phyloP scores from a whole-genome alignment of 306 rosid species.

The Pterocarpus macrocarpus region DNA sequence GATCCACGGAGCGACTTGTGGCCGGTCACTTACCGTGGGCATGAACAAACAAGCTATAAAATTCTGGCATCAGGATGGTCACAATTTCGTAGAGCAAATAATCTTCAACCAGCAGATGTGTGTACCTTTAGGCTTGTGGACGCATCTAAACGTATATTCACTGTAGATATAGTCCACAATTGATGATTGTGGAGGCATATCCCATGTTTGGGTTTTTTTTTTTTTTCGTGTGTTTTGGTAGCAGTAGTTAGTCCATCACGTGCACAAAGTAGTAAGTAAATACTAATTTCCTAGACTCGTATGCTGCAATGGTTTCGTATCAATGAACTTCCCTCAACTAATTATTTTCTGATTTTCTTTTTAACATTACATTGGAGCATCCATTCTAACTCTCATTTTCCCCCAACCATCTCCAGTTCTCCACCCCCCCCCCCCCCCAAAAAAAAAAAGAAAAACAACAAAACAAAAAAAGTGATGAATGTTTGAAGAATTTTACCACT shows the following conservation, averaged over 20 bases:
- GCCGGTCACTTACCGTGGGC: conserved; percentile 59
- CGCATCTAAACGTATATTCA: conserved; percentile 29
- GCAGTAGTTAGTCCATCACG: background rate
- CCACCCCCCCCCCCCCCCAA: too few species aligned
- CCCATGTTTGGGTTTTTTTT: background rate
- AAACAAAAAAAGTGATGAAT: too few species aligned
- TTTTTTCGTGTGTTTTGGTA: background rate
- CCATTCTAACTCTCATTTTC: background rate
- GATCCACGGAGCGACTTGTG: conserved; percentile 59
- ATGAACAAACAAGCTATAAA: conserved; percentile 14
- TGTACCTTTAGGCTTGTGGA: conserved; percentile 52
- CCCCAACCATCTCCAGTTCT: too few species aligned
- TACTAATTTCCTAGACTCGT: background rate
- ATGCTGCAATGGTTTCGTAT: background rate
- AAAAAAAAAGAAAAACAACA: too few species aligned
- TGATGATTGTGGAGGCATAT: conserved; percentile 13
- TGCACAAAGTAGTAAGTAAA: background rate
- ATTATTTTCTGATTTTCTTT: background rate
- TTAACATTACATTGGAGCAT: background rate
- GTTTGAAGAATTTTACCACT: background rate
- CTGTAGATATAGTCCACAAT: conserved; percentile 42
- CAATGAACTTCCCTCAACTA: background rate
- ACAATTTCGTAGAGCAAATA: conserved; percentile 57
- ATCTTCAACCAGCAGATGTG: conserved; percentile 56
- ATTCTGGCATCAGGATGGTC: conserved; percentile 64